Conservation (phyloP, 768 basidiomycete species). For the Xerocomellus amylosporus region DNA sequence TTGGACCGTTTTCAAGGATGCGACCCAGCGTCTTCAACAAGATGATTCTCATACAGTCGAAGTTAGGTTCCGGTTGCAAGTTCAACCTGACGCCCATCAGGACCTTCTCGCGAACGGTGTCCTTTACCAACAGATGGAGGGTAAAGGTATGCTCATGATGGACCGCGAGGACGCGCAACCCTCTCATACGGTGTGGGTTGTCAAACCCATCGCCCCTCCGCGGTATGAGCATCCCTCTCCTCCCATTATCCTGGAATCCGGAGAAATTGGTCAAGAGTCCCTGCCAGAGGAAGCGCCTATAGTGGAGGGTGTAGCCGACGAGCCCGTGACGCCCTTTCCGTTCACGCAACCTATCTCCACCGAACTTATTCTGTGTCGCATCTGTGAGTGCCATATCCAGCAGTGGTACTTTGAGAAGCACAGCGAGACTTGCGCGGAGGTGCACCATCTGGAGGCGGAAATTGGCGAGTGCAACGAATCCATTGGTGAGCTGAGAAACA, state of each 20-base stretch:
- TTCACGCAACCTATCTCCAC: conserved; percentile 74
- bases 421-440: conserved; percentile 97
- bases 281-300: conserved; percentile 36
- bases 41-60: conserved; percentile 96
- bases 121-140: conserved; percentile 87
- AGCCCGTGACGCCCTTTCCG: conserved; percentile 68
- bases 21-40: conserved; percentile 77
- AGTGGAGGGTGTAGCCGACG: conserved; percentile 37
- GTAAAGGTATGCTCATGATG: conserved; percentile 97
- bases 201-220: conserved; percentile 75
- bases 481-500: conserved; percentile 80
- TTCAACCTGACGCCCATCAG: conserved; percentile 56
- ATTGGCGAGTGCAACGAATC: conserved; percentile 93
- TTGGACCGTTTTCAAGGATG: conserved; percentile 80
- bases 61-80: conserved; percentile 81
- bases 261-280: conserved; percentile 40
- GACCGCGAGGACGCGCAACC: conserved; percentile 85
- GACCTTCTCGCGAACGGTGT: conserved; percentile 50
- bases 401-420: conserved; percentile 99
- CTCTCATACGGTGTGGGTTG: conserved; percentile 98
- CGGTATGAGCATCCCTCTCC: conserved; percentile 66
- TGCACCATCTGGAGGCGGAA: conserved; percentile 93
- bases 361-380: conserved; percentile 88
- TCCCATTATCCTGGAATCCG: conserved; percentile 53
- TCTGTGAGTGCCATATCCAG: conserved; percentile 94